Evolutionary conservation across 1,284 basidiomycete species (phyloP).

Genomic region (Ceratobasidium sp.): DNA sequence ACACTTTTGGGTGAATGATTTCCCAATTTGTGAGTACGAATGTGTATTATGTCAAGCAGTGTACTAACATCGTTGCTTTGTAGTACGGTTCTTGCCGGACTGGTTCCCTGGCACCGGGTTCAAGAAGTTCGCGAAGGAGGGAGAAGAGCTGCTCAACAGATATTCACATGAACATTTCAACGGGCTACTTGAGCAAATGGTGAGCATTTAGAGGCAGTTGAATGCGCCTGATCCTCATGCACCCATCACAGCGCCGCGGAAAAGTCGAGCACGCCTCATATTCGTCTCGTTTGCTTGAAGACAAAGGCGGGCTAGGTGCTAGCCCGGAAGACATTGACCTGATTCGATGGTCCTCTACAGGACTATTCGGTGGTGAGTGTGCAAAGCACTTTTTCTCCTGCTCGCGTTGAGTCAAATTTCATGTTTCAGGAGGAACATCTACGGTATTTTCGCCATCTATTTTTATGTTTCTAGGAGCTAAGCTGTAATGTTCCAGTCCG

Average conservation of each 20-base stretch:
- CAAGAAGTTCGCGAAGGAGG: background rate
- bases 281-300: slow-evolving; percentile 22
- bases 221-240: background rate
- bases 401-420: background rate
- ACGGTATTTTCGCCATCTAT: background rate
- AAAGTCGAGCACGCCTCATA: slow-evolving; percentile 6
- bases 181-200: slow-evolving; percentile 4
- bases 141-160: background rate
- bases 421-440: background rate
- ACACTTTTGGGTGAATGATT: slow-evolving; percentile 31
- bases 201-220: background rate
- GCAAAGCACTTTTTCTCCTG: background rate
- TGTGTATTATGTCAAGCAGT: background rate
- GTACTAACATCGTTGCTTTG: background rate
- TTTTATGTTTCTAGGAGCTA: background rate
- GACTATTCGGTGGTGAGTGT: slow-evolving; percentile 22
- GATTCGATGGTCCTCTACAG: slow-evolving; percentile 31
- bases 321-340: slow-evolving; percentile 15
- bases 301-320: slow-evolving; percentile 16
- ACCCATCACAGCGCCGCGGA: background rate
- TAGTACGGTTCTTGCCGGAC: slow-evolving; percentile 32
- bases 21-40: slow-evolving; percentile 16
- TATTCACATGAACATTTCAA: slow-evolving; percentile 19
- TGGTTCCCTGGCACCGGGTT: slow-evolving; percentile 33
- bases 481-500: background rate